Evolutionary conservation across 164 flowering plant species (phyloP).

Genomic region (Stephania cephalantha): DNA sequence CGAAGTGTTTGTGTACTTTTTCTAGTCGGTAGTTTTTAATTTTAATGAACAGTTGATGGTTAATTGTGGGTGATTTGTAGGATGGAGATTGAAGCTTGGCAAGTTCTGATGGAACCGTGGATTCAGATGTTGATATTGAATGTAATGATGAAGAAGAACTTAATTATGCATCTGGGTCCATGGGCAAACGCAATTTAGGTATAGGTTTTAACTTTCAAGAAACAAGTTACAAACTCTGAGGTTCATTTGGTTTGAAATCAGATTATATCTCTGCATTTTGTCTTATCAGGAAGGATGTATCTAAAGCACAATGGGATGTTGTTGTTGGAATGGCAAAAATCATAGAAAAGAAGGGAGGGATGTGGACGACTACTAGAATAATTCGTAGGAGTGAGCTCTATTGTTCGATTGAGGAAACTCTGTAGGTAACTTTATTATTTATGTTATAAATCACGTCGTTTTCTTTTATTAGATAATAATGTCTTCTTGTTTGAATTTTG

Average conservation of each 20-base stretch:
- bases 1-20: background rate
- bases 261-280: background rate
- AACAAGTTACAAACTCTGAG: background rate
- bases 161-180: slow-evolving; percentile 18
- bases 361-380: slow-evolving; percentile 73
- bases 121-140: slow-evolving; percentile 23
- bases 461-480: background rate
- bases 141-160: slow-evolving; percentile 25
- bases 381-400: slow-evolving; percentile 50
- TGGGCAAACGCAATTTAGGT: slow-evolving; percentile 45
- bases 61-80: slow-evolving; percentile 1
- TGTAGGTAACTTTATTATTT: slow-evolving; percentile 38
- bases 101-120: slow-evolving; percentile 19
- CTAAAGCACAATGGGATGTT: slow-evolving; percentile 60
- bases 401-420: slow-evolving; percentile 61
- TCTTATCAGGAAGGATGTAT: slow-evolving; percentile 42
- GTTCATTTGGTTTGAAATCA: background rate
- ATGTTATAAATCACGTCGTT: background rate
- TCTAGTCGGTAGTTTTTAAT: background rate
- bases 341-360: slow-evolving; percentile 46
- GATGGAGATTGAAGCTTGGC: slow-evolving; percentile 22
- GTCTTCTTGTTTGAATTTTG: background rate
- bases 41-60: background rate
- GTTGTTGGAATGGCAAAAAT: slow-evolving; percentile 71
- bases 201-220: background rate